Evolutionary conservation across 2,329 filamentous ascomycete genomes (phyloP), one percentile per base, ranked within the genome.

Genomic region (Amylocarpus encephaloides): DNA sequence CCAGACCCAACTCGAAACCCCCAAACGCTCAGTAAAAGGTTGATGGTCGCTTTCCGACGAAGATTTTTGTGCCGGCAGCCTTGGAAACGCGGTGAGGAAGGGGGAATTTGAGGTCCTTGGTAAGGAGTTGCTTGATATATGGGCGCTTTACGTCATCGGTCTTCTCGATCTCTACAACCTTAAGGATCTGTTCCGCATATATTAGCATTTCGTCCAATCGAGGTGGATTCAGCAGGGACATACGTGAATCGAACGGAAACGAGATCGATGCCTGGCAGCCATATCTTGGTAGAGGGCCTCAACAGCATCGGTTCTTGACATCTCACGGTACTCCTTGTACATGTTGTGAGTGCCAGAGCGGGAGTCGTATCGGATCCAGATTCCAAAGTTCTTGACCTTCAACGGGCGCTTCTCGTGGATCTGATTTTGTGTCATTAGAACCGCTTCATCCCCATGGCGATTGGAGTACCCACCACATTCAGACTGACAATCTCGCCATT

Each of bases 281-380:
- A 98, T 97, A 80, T 98, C 93, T 77, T 93, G 88, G 86, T 98
- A 98, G 72, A 98, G 84, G 65, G 92, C 78, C 78, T 97, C 88
- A 69, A 97, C 92, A 64, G 93, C 93, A 65, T 93, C 92, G 70
- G 86, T 88, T 76, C 93, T 83, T 72, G 88, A 92, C 83, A 97
- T 88, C 83, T 97, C 93, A 73, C 93, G 88, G 87, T 96, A 97
- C 86, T 98, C 93, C 86, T 97, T 97, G 89, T 98, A 98, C 93
- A 98, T 98, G 87, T 98, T 98, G 90, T 98, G 93, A 69, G 93
- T 98, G 68, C 93, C 93, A 68, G 93, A 97, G 76, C 93, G 92
- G 59, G 94, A 98, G 80, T 98, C 92, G 81, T 98, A 98, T 73
- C 94, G 91, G 79, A 98, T 86, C 94, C 94, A 98, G 84, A 98